Percentiles rank a stretch among this genome's conserved stretches.
Conservation (phyloP, 1,284 basidiomycete genomes). For the Pyrrhoderma lamaoense region DNA sequence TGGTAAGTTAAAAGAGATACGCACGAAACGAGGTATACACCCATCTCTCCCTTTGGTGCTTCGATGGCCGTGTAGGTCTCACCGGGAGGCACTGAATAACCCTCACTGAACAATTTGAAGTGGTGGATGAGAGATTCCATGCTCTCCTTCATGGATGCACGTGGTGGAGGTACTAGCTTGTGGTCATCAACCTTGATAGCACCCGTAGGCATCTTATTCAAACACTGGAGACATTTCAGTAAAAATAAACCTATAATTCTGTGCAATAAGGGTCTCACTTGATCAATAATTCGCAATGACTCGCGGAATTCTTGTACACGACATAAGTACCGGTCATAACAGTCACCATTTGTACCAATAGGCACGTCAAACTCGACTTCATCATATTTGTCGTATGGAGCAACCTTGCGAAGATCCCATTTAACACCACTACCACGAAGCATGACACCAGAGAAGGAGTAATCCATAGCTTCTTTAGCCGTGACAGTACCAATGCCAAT, state of each 20-base stretch:
- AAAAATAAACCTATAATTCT: background rate
- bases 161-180: conserved; percentile 95
- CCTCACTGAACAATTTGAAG: conserved; percentile 98
- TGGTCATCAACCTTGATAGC: conserved; percentile 95
- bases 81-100: conserved; percentile 94
- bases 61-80: conserved; percentile 98
- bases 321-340: conserved; percentile 94
- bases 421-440: conserved; percentile 88
- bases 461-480: conserved; percentile 88
- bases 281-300: conserved; percentile 84
- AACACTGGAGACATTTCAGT: conserved; percentile 44
- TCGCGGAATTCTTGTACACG: conserved; percentile 98
- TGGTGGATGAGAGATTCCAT: conserved; percentile 98
- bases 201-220: conserved; percentile 97
- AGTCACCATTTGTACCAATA: conserved; percentile 94
- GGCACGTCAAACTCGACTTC: conserved; percentile 98
- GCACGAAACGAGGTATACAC: conserved; percentile 87
- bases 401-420: conserved; percentile 92
- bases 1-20: conserved; percentile 24
- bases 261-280: conserved; percentile 34
- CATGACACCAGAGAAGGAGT: conserved; percentile 97
- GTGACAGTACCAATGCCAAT: conserved; percentile 89
- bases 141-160: conserved; percentile 97
- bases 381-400: conserved; percentile 96
- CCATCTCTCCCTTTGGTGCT: conserved; percentile 99